These are phyloP conservation scores for Piromyces sp. DNA, from an alignment of 192 early-diverging fungal species.

Conservation along the genomic window DNA sequence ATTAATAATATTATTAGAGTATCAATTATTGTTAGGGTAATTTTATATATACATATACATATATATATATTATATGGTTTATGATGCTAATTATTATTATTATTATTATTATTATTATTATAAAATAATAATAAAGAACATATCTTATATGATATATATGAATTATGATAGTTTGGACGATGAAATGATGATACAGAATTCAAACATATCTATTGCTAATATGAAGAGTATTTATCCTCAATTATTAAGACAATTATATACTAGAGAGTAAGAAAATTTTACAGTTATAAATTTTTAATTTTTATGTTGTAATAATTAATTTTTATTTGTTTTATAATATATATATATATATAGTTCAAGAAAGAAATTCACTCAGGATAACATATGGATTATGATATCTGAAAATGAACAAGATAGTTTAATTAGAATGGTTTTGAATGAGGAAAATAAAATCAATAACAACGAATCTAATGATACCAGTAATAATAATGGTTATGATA, in stretches of 20 bases:
- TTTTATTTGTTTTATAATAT: no score
- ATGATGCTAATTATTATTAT: no score
- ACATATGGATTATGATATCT: not conserved
- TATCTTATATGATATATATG: not conserved
- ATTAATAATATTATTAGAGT: slow-evolving; percentile 31
- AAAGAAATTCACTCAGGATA: not conserved
- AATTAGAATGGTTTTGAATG: not conserved
- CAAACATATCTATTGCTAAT: not conserved
- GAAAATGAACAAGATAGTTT: not conserved
- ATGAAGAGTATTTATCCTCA: not conserved
- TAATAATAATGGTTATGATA: not conserved
- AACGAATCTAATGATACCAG: not conserved
- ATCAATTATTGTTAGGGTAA: slow-evolving; percentile 31
- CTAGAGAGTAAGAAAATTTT: not conserved
- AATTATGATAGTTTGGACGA: not conserved
- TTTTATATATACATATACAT: not conserved
- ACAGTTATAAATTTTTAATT: no score
- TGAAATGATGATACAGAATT: not conserved
- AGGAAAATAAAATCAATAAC: not conserved
- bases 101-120: no score
- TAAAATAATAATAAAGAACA: no score
- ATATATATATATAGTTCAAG: not conserved
- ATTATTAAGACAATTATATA: not conserved
- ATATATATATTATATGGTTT: no score
- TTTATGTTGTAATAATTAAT: no score